Base-by-base conservation (phyloP, 2,329 filamentous ascomycete species). In the Cytospora piceicola region DNA sequence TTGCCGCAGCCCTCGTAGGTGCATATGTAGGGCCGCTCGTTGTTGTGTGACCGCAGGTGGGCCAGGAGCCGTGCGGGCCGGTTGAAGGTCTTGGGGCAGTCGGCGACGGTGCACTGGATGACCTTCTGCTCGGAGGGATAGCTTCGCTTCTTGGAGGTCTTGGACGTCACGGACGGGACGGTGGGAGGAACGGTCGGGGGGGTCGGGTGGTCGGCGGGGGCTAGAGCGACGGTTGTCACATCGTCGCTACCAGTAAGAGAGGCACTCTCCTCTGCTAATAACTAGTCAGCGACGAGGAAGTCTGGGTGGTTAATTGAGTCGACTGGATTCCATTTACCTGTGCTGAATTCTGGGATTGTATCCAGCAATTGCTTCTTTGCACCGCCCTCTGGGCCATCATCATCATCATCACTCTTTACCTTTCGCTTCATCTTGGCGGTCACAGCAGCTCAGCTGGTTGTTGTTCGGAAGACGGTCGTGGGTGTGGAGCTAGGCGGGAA, bases 41-140 rank as follows among this genome's bases (percentile, higher is more conserved):
- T 93, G 61, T 88, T 94, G 76, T 98, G 94, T 1, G 91, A 93
- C 69, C 93, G 86, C 29, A 94, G 79, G 73, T 98, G 94, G 66
- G 92, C 88, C 67, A 90, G 39, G 22, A 68, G 64, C 24, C 92
- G 88, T 39, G 90, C 90, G 0, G 93, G 93, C 3, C 94, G 89
- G 76, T 96, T 96, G 81, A 95, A 98, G 8, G 89, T 88, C 78
- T 96, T 96, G 65, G 81, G 79, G 75, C 94, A 98, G 69, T 83
- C 86, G 14, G 89, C 85, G 75, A 87, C 89, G 0, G 90, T 88
- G 78, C 94, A 97, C 63, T 82, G 80, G 69, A 93, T 89, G 6
- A 87, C 93, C 80, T 96, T 96, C 66, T 88, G 82, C 74, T 87
- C 91, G 52, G 88, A 91, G 4, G 89, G 89, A 68, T 86, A 88